Conservation (phyloP, 768 basidiomycete genomes). For the Holtermannia corniformis region DNA sequence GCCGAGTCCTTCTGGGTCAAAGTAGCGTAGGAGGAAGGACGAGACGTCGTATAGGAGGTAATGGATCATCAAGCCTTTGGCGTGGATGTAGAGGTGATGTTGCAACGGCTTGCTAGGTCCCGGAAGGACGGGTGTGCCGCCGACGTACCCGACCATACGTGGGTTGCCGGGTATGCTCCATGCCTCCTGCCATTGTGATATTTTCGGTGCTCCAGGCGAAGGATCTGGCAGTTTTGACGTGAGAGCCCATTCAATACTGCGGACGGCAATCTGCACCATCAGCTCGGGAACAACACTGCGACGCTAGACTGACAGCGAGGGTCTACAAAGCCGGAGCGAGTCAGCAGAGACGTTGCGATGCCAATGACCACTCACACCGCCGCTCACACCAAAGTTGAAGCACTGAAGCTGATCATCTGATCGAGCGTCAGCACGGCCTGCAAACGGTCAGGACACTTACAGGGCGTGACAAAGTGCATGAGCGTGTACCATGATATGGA, state of each 20-base stretch:
- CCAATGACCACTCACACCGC: neutral
- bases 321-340: too few relatives aligned
- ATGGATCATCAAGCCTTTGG: neutral
- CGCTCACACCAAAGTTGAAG: neutral
- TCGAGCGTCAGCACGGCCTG: neutral
- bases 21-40: neutral
- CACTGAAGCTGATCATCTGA: neutral
- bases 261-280: neutral
- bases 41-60: neutral
- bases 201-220: neutral
- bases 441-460: neutral
- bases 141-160: neutral
- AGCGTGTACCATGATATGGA: neutral
- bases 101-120: too few relatives aligned
- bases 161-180: neutral
- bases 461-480: neutral
- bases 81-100: neutral
- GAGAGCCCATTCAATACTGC: neutral
- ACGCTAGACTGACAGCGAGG: too few relatives aligned
- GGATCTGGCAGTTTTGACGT: neutral
- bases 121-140: neutral
- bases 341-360: too few relatives aligned
- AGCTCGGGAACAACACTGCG: too few relatives aligned
- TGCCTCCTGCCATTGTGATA: neutral
- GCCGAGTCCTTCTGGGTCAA: neutral